Evolutionary conservation across 352 stramenopile genomes (phyloP), one percentile per base, ranked within the genome.

Genomic region (Pythium folliculosum): DNA sequence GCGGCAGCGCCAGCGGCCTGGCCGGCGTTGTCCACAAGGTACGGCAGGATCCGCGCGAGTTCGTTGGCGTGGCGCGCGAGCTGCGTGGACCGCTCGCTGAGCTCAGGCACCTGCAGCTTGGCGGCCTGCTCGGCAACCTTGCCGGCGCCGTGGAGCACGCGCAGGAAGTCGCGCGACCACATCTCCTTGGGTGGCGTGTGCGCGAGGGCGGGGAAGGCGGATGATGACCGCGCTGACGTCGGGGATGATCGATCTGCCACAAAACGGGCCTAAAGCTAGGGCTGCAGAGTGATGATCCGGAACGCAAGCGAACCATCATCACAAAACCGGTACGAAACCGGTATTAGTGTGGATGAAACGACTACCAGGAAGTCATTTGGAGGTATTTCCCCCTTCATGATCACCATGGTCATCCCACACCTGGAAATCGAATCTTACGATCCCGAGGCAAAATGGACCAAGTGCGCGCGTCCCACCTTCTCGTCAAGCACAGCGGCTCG

Each of bases 401-500:
- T n/a, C 40, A 6, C 40, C 40, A n/a, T 47, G 40, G n/a, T 47
- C 40, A 10, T 5, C 10, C 12, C 35, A 47, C 40, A n/a, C 2
- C 2, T 25, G 4, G 22, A 44, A 50, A 21, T 44, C 22, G 44
- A 25, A 43, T 63, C 56, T 30, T 30, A 0, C 58, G 16, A 64
- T 14, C 27, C 16, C 16, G 38, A 22, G 17, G n/a, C 13, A 9
- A 70, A 54, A 70, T 70, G 88, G 84, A 89, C 10, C 84, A 94
- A 90, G 84, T 95, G 22, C 77, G 78, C 60, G 89, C 87, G 35
- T 90, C 84, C 66, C 96, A 99, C 75, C 77, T 98, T 71, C 89
- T 99, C 12, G 96, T 98, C 72, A 98, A 98, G 84, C 94, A 98
- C 82, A 92, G 86, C 45, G 90, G 89, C 51, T 98, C 91, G 60